Evolutionary conservation across 805 yeast species (phyloP), one percentile per base, ranked within the genome.

Genomic region (Myxozyma sirexii): DNA sequence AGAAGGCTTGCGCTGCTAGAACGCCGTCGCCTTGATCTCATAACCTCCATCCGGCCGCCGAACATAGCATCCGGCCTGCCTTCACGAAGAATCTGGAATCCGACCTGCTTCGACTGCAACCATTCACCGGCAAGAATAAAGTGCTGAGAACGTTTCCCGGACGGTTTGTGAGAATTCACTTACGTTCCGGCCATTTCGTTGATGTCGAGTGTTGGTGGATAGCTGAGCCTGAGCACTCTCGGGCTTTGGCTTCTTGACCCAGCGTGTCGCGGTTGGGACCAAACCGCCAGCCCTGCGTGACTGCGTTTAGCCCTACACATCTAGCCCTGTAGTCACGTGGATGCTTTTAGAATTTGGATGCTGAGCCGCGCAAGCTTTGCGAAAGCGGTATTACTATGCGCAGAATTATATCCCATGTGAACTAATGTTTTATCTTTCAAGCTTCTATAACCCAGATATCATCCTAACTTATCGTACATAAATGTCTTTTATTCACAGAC

Each of bases 151-250:
- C 21, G 19, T 17, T 38, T n/a, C 42, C 42, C n/a, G 42, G 42
- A 38, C 21, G n/a, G 2, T 10, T 29, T 7, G 33, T 24, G 19
- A 21, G 15, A 8, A 23, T 13, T 37, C 44, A 59, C 63, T 59
- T 50, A 59, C 63, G 63, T 59, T 59, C 63, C 63, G 26, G 63
- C 63, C 63, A 59, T 59, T 59, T 56, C 29, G 45, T 55, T 46
- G 54, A 21, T 26, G 53, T 23, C 13, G 39, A 38, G 44, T 24
- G 27, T 26, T 42, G 54, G 35, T 41, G 38, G 43, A 38, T 24
- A 24, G 19, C 15, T 33, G 24, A 23, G 27, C 12, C 31, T 17
- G 45, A 29, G 23, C 21, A 31, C 15, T 17, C 53, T 31, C 47
- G 41, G 31, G 42, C 17, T 42, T 43, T 13, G 35, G 46, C 6